A percentile compares a stretch with the other conserved stretches of the same genome.
phyloP scores from a whole-genome alignment of 2,329 filamentous ascomycete species.

The Dothideomycetes sp. region DNA sequence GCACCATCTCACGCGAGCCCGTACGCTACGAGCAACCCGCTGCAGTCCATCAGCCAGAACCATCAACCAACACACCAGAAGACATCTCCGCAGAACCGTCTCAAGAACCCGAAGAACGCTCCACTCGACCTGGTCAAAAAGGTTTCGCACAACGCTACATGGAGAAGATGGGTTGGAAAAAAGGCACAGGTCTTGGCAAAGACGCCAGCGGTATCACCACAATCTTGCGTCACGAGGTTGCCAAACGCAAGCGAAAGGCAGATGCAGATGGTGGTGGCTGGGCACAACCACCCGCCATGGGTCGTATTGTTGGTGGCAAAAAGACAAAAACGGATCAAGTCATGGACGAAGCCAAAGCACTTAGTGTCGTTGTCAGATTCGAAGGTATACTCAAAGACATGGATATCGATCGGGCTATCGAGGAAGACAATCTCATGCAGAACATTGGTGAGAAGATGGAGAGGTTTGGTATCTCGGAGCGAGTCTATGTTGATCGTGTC shows the following conservation, averaged over 20 bases:
- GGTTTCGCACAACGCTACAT: constrained; percentile 83
- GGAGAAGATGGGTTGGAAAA: constrained; percentile 87
- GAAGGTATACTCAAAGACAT: constrained; percentile 80
- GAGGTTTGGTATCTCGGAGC: constrained; percentile 40
- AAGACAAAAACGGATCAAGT: constrained; percentile 36
- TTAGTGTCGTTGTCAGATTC: constrained; percentile 68
- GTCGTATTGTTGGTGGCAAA: constrained; percentile 72
- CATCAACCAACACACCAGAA: constrained; percentile 27
- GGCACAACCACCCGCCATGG: constrained; percentile 56
- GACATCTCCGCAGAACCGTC: constrained; percentile 21
- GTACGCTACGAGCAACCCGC: constrained; percentile 57
- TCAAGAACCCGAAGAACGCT: constrained; percentile 37
- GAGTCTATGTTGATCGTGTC: constrained; percentile 49
- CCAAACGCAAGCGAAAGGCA: constrained; percentile 71
- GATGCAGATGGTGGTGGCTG: constrained; percentile 74
- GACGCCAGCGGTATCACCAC: constrained; percentile 74
- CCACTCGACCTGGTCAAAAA: constrained; percentile 65
- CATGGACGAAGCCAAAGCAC: constrained; percentile 27
- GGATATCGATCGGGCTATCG: constrained; percentile 70
- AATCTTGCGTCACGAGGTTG: constrained; percentile 72
- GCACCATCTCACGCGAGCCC: constrained; percentile 68
- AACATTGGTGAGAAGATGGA: constrained; percentile 93
- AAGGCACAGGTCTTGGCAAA: constrained; percentile 79
- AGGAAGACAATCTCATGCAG: constrained; percentile 63
- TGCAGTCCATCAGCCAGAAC: constrained; percentile 23